phyloP scores from a whole-genome alignment of 2,329 filamentous ascomycete species.

The Dactylellina leptospora region DNA sequence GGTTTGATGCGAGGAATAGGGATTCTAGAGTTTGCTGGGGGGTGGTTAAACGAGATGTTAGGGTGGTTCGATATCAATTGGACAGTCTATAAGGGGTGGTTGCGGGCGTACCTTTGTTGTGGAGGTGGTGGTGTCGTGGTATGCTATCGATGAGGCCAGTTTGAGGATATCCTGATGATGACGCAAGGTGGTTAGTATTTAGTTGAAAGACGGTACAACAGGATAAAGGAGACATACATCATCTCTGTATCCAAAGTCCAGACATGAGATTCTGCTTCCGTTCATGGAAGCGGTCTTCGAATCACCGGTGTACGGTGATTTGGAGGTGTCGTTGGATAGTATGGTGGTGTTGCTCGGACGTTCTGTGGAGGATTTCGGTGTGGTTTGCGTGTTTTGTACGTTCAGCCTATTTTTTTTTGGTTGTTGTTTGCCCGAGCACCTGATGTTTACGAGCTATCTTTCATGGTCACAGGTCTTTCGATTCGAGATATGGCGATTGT shows the following conservation, averaged over 20 bases:
- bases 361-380: constrained; percentile 1
- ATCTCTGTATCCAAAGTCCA: constrained; percentile 53
- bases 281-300: constrained; percentile 49
- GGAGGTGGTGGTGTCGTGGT: constrained; percentile 49
- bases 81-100: not conserved
- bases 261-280: constrained; percentile 53
- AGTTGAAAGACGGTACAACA: not conserved
- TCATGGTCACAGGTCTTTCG: constrained; percentile 3
- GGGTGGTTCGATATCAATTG: constrained; percentile 19
- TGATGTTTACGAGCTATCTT: constrained; percentile 5
- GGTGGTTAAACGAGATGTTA: not conserved
- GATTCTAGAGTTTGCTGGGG: constrained; percentile 49
- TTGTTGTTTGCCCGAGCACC: constrained; percentile 6
- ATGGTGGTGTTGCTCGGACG: constrained; percentile 5
- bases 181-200: constrained; percentile 22
- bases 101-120: constrained; percentile 40
- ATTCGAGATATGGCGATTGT: not conserved
- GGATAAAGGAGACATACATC: constrained; percentile 29
- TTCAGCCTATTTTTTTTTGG: not conserved
- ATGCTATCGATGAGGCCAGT: constrained; percentile 51
- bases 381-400: constrained; percentile 12
- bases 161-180: constrained; percentile 44
- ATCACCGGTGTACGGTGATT: constrained; percentile 14
- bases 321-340: constrained; percentile 3
- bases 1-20: constrained; percentile 51